Percentiles rank a stretch among this genome's conserved stretches.
These are phyloP conservation scores for Malbranchea zuffiana DNA, from an alignment of 2,329 filamentous ascomycete genomes.

Conservation along the genomic window DNA sequence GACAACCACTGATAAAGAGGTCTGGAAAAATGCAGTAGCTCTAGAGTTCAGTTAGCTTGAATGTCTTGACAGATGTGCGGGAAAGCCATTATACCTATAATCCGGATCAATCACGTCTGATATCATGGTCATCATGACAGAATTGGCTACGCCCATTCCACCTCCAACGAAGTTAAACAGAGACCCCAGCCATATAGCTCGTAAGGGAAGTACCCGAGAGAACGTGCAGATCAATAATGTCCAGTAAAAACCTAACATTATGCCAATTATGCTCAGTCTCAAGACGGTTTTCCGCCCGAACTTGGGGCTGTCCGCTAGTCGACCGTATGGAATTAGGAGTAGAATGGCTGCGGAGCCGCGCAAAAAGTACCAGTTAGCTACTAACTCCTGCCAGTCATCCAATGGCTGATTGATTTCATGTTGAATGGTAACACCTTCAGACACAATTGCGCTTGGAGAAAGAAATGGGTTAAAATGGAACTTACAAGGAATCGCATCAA, in stretches of 20 bases:
- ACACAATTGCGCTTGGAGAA: too few relatives aligned
- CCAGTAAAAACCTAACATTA: slow-evolving; percentile 28
- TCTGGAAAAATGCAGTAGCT: slow-evolving; percentile 32
- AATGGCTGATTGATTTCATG: too few relatives aligned
- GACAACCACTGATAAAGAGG: slow-evolving; percentile 30
- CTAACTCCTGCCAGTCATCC: too few relatives aligned
- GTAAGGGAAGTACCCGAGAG: slow-evolving; percentile 34
- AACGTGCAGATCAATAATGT: slow-evolving; percentile 29
- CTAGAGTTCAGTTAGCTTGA: slow-evolving; percentile 15
- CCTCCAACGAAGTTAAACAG: slow-evolving; percentile 38
- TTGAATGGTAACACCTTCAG: too few relatives aligned
- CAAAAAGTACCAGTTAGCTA: too few relatives aligned
- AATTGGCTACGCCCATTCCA: slow-evolving; percentile 37
- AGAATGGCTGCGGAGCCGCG: slow-evolving; percentile 36
- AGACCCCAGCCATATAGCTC: slow-evolving; percentile 40
- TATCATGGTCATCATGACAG: slow-evolving; percentile 42
- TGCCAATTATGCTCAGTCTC: slow-evolving; percentile 32
- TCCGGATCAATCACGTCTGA: slow-evolving; percentile 40
- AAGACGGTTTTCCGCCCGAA: slow-evolving; percentile 39
- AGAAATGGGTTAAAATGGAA: neutral
- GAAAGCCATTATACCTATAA: slow-evolving; percentile 26
- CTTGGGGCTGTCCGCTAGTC: slow-evolving; percentile 35
- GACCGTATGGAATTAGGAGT: slow-evolving; percentile 40
- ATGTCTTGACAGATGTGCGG: neutral
- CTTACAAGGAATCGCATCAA: slow-evolving; percentile 35